Percentiles rank a stretch among this genome's conserved stretches.
Evolutionary conservation across 495 filamentous ascomycete species (phyloP).

Genomic region (Acidomyces sp.): DNA sequence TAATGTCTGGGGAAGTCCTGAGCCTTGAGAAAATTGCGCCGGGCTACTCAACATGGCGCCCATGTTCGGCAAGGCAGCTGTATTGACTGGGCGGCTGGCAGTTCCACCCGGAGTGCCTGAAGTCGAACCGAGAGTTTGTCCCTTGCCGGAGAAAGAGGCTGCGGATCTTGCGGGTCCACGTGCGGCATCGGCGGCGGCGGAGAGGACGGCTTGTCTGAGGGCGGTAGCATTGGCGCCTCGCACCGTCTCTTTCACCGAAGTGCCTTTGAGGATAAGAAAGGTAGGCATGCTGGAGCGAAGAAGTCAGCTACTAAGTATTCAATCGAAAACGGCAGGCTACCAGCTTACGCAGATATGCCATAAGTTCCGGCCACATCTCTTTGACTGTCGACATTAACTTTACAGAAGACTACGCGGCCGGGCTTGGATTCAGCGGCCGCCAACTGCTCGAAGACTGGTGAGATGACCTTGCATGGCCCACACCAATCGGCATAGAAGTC

Average conservation of each 20-base stretch:
- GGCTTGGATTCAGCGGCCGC: conserved; percentile 33
- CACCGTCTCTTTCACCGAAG: conserved; percentile 17
- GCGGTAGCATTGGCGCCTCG: conserved; percentile 20
- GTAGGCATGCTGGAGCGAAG: conserved; percentile 17
- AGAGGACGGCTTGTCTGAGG: conserved; percentile 16
- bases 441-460: conserved; percentile 43
- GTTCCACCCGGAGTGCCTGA: background rate
- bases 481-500: conserved; percentile 39
- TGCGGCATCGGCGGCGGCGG: conserved; percentile 33
- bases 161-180: conserved; percentile 22
- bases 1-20: conserved; percentile 34
- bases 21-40: conserved; percentile 31
- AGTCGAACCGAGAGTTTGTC: conserved; percentile 24
- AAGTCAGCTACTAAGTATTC: conserved; percentile 23
- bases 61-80: conserved; percentile 24
- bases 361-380: conserved; percentile 36
- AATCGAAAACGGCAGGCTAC: background rate
- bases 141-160: conserved; percentile 30
- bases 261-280: conserved; percentile 22
- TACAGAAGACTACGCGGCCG: conserved; percentile 40
- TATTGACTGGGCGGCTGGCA: conserved; percentile 4
- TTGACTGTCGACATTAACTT: conserved; percentile 44
- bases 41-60: conserved; percentile 26
- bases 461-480: conserved; percentile 53
- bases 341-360: conserved; percentile 30